Base-by-base conservation (phyloP, 495 filamentous ascomycete species). In the Penicillium waksmanii region DNA sequence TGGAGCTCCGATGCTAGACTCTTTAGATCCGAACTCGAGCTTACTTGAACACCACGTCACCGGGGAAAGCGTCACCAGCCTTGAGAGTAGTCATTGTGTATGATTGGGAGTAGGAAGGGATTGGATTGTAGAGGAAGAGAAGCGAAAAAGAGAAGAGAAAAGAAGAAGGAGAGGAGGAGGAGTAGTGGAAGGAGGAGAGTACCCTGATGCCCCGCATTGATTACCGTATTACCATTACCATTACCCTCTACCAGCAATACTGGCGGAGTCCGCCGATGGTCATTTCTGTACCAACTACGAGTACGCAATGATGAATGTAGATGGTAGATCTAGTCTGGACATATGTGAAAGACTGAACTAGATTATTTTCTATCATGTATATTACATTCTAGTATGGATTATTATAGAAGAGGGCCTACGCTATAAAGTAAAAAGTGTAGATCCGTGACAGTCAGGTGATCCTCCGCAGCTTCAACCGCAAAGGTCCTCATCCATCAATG, bases 41-140 rank as follows among this genome's bases (percentile, higher is more conserved):
- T 63, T 71, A 88, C 86, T 82, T 70, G 76, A 96, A 97, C 58
- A 79, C 77, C 4, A 96, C 89, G 64, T 82, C 89, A 51, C 77
- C 72, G 61, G 93, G 93, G 80, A 98, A 96, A 63, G 78, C 75
- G 66, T 96, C 90, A 58, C 92, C 93, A 62, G 85, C 76, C 64
- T 91, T 87, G 74, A 95, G 85, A 55, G 80, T 75, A 66, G 88
- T 65, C 89, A 92, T 71, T 44, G 8, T 44, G 42, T 17, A 17
- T 21, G 42, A 23, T 23, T 23, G 23, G 3, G 17, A 18, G 17
- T 17, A 44, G 17, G 17, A 44, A n/a, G 17, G 17, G 42, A 44
- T 44, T 44, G 17, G 17, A 21, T 1, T 4, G 36, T 3, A 36
- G 34, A 35, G 12, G 34, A 36, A 13, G 34, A 43, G 40, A 43